A percentile compares a stretch with the other conserved stretches of the same genome.
Evolutionary conservation across 768 basidiomycete species (phyloP).

Genomic region (Leucosporidium creatinivorum): DNA sequence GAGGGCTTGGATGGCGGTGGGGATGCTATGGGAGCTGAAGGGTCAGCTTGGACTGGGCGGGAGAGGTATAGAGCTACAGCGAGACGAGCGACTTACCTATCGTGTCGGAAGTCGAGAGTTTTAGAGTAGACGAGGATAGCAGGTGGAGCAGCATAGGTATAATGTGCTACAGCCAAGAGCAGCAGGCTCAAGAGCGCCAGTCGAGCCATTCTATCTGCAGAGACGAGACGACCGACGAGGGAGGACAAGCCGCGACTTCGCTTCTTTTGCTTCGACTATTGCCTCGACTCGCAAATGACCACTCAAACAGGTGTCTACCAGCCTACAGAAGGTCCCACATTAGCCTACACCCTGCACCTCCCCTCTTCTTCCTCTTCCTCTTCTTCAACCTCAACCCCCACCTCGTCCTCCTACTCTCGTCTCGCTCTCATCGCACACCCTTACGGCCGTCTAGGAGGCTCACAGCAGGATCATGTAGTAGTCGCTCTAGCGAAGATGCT

Average conservation of each 20-base stretch:
- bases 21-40: conserved; percentile 33
- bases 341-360: conserved; percentile 5
- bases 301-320: too few species aligned
- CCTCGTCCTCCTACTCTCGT: too few species aligned
- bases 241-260: not conserved
- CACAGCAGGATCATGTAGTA: conserved; percentile 15
- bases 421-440: conserved; percentile 25
- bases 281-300: too few species aligned
- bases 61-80: not conserved
- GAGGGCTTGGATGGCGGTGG: conserved; percentile 42
- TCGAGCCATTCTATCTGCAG: too few species aligned
- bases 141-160: not conserved
- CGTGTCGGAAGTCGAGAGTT: conserved; percentile 43
- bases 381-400: too few species aligned
- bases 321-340: not conserved
- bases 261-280: not conserved
- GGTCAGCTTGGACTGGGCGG: too few species aligned
- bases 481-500: not conserved
- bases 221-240: too few species aligned
- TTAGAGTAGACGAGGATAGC: conserved; percentile 39
- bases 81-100: conserved; percentile 25
- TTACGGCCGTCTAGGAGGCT: conserved; percentile 13
- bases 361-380: not conserved
- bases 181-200: too few species aligned
- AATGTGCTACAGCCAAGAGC: not conserved